Evolutionary conservation across 1,284 basidiomycete genomes (phyloP).

Genomic region (Pisolithus thermaeus): DNA sequence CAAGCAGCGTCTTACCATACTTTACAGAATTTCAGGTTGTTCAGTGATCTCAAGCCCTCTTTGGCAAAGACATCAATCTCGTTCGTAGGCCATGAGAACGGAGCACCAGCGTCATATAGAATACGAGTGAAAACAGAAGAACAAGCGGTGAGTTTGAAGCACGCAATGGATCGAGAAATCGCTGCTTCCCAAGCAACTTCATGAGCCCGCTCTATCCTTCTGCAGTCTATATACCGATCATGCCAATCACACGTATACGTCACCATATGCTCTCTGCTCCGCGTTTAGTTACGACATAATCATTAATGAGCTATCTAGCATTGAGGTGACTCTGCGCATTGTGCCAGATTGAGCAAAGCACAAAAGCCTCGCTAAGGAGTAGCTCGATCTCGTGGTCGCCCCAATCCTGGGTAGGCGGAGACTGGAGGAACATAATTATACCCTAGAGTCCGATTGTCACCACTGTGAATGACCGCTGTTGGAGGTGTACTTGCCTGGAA

Average conservation of each 20-base stretch:
- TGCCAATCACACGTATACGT: conserved; percentile 18
- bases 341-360: conserved; percentile 90
- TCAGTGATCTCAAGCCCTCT: conserved; percentile 47
- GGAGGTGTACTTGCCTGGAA: conserved; percentile 66
- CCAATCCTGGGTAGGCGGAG: conserved; percentile 93
- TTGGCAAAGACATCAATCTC: conserved; percentile 47
- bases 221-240: conserved; percentile 5
- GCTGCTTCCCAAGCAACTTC: conserved; percentile 35
- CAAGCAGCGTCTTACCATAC: conserved; percentile 3
- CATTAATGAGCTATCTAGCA: conserved; percentile 27
- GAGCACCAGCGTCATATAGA: conserved; percentile 52
- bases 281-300: conserved; percentile 8
- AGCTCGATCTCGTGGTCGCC: conserved; percentile 94
- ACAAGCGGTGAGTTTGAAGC: conserved; percentile 53
- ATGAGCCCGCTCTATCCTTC: background rate
- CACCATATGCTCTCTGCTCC: conserved; percentile 19
- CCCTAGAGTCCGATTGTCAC: conserved; percentile 47
- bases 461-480: background rate
- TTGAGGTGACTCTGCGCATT: conserved; percentile 90
- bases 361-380: conserved; percentile 93
- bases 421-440: conserved; percentile 99
- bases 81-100: conserved; percentile 67
- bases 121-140: conserved; percentile 61
- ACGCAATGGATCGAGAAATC: conserved; percentile 61
- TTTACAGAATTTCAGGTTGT: conserved; percentile 61